Evolutionary conservation across 2,329 filamentous ascomycete genomes (phyloP).

Genomic region (Fusarium proliferatum): DNA sequence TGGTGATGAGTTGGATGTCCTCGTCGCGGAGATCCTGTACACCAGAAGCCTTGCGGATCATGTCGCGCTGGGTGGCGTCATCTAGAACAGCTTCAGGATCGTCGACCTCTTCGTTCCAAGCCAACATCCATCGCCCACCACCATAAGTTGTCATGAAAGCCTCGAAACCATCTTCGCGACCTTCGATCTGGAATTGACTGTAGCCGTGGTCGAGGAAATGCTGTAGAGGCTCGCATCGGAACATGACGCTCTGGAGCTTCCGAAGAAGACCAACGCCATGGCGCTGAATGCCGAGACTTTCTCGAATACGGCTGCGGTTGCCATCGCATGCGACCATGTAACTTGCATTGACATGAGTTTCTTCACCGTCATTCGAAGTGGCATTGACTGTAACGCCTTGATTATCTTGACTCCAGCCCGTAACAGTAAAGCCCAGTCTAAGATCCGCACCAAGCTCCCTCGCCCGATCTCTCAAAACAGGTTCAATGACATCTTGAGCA

Average conservation of each 20-base stretch:
- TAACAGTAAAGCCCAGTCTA: conserved; percentile 48
- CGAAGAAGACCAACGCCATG: conserved; percentile 48
- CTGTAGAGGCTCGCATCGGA: conserved; percentile 44
- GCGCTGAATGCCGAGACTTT: conserved; percentile 43
- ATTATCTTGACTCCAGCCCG: conserved; percentile 42
- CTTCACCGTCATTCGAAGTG: background rate
- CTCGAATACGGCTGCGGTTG: conserved; percentile 43
- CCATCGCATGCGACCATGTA: conserved; percentile 56
- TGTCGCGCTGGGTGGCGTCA: conserved; percentile 4
- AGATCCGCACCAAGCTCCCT: conserved; percentile 49
- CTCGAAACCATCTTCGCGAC: conserved; percentile 40
- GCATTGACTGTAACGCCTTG: conserved; percentile 8
- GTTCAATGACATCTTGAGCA: conserved; percentile 55
- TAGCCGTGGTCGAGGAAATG: conserved; percentile 48
- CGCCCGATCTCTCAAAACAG: conserved; percentile 50
- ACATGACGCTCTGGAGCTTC: conserved; percentile 50
- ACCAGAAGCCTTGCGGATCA: conserved; percentile 28
- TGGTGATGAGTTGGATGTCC: conserved; percentile 34
- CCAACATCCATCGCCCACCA: conserved; percentile 39
- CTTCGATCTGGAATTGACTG: conserved; percentile 48
- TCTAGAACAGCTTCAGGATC: background rate
- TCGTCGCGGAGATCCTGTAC: conserved; percentile 8
- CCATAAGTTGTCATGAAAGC: conserved; percentile 42
- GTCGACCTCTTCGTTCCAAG: conserved; percentile 19
- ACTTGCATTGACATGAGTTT: conserved; percentile 43